Evolutionary conservation across 2,329 filamentous ascomycete species (phyloP).

Genomic region (Colletotrichum liriopes): DNA sequence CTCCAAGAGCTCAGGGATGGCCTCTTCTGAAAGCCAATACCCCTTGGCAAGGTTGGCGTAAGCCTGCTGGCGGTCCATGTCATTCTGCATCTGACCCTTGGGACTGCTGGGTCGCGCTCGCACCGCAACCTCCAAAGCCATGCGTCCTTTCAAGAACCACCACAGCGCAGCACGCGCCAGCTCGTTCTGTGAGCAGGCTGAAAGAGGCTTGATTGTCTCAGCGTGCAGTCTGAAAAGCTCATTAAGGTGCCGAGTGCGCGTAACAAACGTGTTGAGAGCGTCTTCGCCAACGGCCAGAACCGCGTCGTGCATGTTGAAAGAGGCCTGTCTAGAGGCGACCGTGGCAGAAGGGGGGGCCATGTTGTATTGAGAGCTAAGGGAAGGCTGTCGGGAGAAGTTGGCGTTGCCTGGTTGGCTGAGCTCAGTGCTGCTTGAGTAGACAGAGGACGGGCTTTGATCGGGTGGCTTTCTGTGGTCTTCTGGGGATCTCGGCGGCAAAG

Average conservation of each 20-base stretch:
- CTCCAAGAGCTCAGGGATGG: constrained; percentile 65
- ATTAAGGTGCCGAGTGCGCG: constrained; percentile 80
- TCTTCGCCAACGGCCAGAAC: constrained; percentile 69
- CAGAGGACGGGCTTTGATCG: constrained; percentile 59
- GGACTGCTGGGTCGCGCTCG: constrained; percentile 73
- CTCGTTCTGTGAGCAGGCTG: constrained; percentile 74
- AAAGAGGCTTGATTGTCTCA: constrained; percentile 78
- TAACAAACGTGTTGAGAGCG: constrained; percentile 79
- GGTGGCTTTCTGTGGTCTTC: constrained; percentile 46
- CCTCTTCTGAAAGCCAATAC: constrained; percentile 81
- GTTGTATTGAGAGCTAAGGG: constrained; percentile 41
- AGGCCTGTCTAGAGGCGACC: constrained; percentile 48
- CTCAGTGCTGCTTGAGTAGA: constrained; percentile 44
- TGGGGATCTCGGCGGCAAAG: constrained; percentile 44
- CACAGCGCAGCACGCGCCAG: constrained; percentile 83
- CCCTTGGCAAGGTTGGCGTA: constrained; percentile 89
- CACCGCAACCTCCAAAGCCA: constrained; percentile 80
- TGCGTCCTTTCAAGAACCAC: constrained; percentile 91
- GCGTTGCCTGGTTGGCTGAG: constrained; percentile 31
- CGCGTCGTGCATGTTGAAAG: constrained; percentile 60
- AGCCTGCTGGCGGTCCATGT: constrained; percentile 78
- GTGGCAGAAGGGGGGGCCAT: constrained; percentile 48
- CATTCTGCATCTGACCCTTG: constrained; percentile 68
- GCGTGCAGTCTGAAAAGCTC: constrained; percentile 85
- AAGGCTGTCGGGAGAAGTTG: constrained; percentile 42